phyloP scores from a whole-genome alignment of 768 basidiomycete genomes.

The Nevesoporus exiguus region DNA sequence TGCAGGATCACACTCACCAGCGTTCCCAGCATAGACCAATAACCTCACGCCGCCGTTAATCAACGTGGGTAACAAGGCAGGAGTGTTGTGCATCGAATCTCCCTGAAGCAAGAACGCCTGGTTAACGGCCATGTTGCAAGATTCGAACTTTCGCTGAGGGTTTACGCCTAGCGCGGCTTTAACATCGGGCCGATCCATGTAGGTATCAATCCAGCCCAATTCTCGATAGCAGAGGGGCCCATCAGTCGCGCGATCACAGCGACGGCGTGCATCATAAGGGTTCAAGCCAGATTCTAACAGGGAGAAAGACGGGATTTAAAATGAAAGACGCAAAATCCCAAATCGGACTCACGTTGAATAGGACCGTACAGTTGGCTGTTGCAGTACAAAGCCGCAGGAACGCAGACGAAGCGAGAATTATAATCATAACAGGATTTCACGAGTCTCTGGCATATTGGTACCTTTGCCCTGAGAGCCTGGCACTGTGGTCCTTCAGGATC shows the following conservation, averaged over 20 bases:
- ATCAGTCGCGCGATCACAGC: slow-evolving; percentile 69
- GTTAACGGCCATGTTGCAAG: slow-evolving; percentile 81
- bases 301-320: neutral
- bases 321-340: neutral
- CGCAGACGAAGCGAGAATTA: slow-evolving; percentile 59
- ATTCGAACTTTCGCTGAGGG: slow-evolving; percentile 53
- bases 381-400: slow-evolving; percentile 79
- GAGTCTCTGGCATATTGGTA: slow-evolving; percentile 71
- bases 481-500: slow-evolving; percentile 68
- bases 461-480: slow-evolving; percentile 55
- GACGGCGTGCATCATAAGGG: slow-evolving; percentile 81
- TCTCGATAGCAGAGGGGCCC: slow-evolving; percentile 74
- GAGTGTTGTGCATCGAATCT: slow-evolving; percentile 83
- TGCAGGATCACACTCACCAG: slow-evolving; percentile 43
- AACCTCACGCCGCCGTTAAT: slow-evolving; percentile 80
- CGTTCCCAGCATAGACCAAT: slow-evolving; percentile 86
- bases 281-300: slow-evolving; percentile 67
- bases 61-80: slow-evolving; percentile 72
- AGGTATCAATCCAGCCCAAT: slow-evolving; percentile 85
- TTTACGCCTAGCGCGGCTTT: slow-evolving; percentile 80
- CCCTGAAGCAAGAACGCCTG: slow-evolving; percentile 78
- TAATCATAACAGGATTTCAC: slow-evolving; percentile 67
- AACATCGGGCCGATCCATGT: slow-evolving; percentile 73
- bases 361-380: slow-evolving; percentile 68
- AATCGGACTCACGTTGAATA: slow-evolving; percentile 54